Percentiles rank a stretch among this genome's conserved stretches.
Conservation (phyloP, 495 filamentous ascomycete genomes). For the Cercophora sp. region DNA sequence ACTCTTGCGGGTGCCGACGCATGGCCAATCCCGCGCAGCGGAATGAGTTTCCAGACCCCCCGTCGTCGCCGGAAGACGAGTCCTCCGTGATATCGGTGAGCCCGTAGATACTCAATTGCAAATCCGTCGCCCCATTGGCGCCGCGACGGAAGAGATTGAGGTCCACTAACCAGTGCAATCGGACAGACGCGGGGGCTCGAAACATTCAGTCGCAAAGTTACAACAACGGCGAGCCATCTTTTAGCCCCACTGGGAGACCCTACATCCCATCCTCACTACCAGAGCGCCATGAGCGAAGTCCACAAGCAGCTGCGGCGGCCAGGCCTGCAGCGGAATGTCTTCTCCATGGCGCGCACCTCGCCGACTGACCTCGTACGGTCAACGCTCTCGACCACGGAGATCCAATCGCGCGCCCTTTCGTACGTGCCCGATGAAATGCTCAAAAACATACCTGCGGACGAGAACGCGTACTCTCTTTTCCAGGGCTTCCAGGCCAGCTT, state of each 20-base stretch:
- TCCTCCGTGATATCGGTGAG: constrained; percentile 51
- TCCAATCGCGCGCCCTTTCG: constrained; percentile 87
- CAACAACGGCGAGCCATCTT: constrained; percentile 85
- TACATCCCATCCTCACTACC: constrained; percentile 62
- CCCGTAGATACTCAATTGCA: constrained; percentile 9
- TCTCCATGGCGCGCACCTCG: constrained; percentile 80
- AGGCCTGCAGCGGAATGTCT: constrained; percentile 78
- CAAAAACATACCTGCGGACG: constrained; percentile 75
- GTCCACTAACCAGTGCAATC: constrained; percentile 8
- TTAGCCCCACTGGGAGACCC: constrained; percentile 67
- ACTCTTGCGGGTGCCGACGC: constrained; percentile 27
- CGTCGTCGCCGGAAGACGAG: constrained; percentile 43
- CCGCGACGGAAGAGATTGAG: no score
- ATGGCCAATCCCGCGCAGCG: constrained; percentile 53
- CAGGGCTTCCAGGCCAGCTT: constrained; percentile 92
- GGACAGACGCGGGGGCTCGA: constrained; percentile 80
- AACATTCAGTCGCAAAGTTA: constrained; percentile 91
- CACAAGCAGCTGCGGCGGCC: constrained; percentile 83
- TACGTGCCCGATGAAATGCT: constrained; percentile 90
- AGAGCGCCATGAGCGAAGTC: constrained; percentile 81
- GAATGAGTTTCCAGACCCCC: constrained; percentile 48
- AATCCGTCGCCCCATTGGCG: no score
- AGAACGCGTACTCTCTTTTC: constrained; percentile 86
- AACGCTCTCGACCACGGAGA: constrained; percentile 84
- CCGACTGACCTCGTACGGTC: constrained; percentile 91